Base-by-base conservation (phyloP, 768 basidiomycete genomes). In the Pholiota conissans region DNA sequence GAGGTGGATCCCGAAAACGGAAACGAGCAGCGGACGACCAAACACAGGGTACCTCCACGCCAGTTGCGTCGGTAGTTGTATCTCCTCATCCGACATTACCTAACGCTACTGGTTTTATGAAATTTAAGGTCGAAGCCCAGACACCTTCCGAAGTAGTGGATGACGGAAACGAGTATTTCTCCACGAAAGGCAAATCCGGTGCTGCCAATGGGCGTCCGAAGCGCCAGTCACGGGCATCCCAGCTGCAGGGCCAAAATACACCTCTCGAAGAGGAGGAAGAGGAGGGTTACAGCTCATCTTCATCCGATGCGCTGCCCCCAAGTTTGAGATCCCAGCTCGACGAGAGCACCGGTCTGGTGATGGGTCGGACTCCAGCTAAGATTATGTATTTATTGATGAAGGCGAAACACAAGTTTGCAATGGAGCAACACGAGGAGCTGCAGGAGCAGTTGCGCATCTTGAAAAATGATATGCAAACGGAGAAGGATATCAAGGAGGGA, bases 321-420 rank as follows among this genome's bases (percentile, higher is more conserved):
- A 79, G 86, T 59, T 76, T 92, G 2, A 65, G 72, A 20, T 72
- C 73, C 5, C 77, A 81, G 26, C 74, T 77, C 59, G 82, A 85
- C 63, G 81, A 84, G 0, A 70, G 73, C 14, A 90, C 86, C 0
- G 84, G 85, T 1, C 71, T 83, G n/a, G 81, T 91, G 3, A 69
- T 83, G 64, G 90, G 89, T 1, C 81, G 87, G n/a, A 73, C 85
- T n/a, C 87, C 84, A 0, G 73, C 78, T 28, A 84, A 87, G 76
- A 83, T 85, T 32, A 85, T 84, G 77, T 95, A 95, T 69, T 76
- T 74, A 61, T 79, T 74, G 59, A 79, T 82, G 78, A 91, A 95
- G 66, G 93, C 94, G 5, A 93, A 93, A 66, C 80, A 88, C 68
- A 76, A 75, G 49, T 89, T 86, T 66, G 85, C 84, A 13, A 60